phyloP scores from a whole-genome alignment of 1,139 yeast species.

The Wickerhamomyces sp. region DNA sequence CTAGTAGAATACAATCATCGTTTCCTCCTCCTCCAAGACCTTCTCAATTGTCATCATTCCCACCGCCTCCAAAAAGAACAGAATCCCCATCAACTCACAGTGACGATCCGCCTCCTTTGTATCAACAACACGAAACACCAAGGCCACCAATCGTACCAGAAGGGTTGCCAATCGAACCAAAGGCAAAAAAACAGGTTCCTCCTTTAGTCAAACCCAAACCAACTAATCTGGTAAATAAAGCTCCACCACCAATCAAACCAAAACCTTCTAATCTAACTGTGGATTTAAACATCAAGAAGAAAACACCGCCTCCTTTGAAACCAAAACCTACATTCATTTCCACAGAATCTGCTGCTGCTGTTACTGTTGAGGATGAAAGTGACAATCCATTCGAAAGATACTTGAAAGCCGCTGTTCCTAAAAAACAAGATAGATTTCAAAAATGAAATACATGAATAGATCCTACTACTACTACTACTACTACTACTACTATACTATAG shows the following conservation, averaged over 20 bases:
- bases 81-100: too few species aligned
- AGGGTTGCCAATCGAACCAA: conserved; percentile 23
- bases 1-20: too few species aligned
- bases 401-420: conserved; percentile 32
- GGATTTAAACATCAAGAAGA: conserved; percentile 1
- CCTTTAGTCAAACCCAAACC: conserved; percentile 20
- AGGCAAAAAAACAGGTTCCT: conserved; percentile 21
- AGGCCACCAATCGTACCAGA: conserved; percentile 1
- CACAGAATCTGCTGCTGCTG: conserved; percentile 1
- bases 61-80: too few species aligned
- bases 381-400: conserved; percentile 32
- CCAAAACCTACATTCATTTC: too few species aligned
- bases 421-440: conserved; percentile 24
- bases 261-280: conserved; percentile 6
- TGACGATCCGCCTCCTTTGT: too few species aligned
- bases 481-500: too few species aligned
- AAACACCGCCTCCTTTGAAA: conserved; percentile 9
- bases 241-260: conserved; percentile 14
- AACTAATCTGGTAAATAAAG: conserved; percentile 8
- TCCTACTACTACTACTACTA: too few species aligned
- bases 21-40: conserved; percentile 29
- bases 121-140: conserved; percentile 2
- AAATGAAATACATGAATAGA: too few species aligned
- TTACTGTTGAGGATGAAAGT: conserved; percentile 12
- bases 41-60: conserved; percentile 12